Percentiles rank a stretch among this genome's conserved stretches.
Conservation (phyloP, 2,329 filamentous ascomycete genomes). For the Epichloe coenophiala region DNA sequence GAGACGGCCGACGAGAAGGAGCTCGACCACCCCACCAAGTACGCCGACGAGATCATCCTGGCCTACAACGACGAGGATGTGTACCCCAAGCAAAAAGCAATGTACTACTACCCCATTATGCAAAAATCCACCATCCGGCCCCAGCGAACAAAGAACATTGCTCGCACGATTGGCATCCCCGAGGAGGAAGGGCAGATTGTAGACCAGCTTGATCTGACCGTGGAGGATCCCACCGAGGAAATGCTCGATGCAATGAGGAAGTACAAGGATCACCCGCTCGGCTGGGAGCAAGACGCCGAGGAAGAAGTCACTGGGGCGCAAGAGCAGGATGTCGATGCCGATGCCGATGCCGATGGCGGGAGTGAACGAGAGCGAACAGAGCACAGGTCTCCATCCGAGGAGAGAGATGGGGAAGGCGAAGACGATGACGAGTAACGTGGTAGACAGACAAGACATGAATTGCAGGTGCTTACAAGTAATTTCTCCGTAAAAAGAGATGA, state of each 20-base stretch:
- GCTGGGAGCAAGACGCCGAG: slow-evolving; percentile 27
- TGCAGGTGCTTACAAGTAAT: too few relatives aligned
- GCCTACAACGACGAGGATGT: slow-evolving; percentile 40
- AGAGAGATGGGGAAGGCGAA: slow-evolving; percentile 27
- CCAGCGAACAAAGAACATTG: slow-evolving; percentile 50
- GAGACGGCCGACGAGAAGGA: slow-evolving; percentile 48
- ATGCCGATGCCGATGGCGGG: slow-evolving; percentile 7
- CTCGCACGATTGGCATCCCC: slow-evolving; percentile 32
- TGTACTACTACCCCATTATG: slow-evolving; percentile 57
- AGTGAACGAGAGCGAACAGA: slow-evolving; percentile 9
- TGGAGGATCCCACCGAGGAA: slow-evolving; percentile 42
- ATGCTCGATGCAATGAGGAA: slow-evolving; percentile 36
- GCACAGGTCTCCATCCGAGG: slow-evolving; percentile 17
- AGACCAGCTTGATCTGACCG: slow-evolving; percentile 41
- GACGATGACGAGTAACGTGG: background rate
- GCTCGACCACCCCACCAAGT: slow-evolving; percentile 44
- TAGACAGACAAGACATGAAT: too few relatives aligned
- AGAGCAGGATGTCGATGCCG: background rate
- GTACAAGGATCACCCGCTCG: slow-evolving; percentile 40
- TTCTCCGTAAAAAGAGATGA: too few relatives aligned
- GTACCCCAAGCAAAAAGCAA: slow-evolving; percentile 40
- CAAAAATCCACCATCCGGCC: slow-evolving; percentile 49
- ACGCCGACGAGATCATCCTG: slow-evolving; percentile 49
- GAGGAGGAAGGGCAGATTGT: slow-evolving; percentile 36
- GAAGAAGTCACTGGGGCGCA: slow-evolving; percentile 17